These are phyloP conservation scores for Geotrichum ghanense DNA, from an alignment of 805 yeast genomes.

Conservation along the genomic window DNA sequence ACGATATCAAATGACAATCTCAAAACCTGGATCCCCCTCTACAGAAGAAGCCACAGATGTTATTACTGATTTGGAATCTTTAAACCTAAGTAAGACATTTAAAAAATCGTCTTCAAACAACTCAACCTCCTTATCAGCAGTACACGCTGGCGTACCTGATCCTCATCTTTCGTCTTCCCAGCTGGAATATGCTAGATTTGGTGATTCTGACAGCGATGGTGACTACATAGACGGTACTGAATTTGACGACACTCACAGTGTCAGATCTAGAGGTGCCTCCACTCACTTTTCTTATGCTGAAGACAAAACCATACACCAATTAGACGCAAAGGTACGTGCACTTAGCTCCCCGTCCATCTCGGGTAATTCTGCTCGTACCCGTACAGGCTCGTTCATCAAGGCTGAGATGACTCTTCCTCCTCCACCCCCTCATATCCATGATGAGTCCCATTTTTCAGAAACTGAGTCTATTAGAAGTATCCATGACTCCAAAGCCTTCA, in stretches of 20 bases:
- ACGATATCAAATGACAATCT: background rate
- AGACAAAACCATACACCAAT: slow-evolving; percentile 50
- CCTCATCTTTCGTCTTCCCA: background rate
- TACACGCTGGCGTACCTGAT: background rate
- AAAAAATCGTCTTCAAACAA: background rate
- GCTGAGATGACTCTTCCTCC: slow-evolving; percentile 12
- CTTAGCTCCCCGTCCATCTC: slow-evolving; percentile 7
- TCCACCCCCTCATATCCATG: slow-evolving; percentile 8
- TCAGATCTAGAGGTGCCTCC: slow-evolving; percentile 8
- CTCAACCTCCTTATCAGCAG: background rate
- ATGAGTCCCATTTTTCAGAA: background rate
- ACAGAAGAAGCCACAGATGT: background rate
- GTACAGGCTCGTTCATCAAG: slow-evolving; percentile 5
- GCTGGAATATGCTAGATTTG: background rate
- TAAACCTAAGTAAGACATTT: background rate
- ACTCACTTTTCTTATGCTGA: slow-evolving; percentile 49
- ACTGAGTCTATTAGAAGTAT: background rate
- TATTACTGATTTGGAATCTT: background rate
- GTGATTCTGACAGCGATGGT: background rate
- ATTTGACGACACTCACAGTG: slow-evolving; percentile 3
- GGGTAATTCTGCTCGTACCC: background rate
- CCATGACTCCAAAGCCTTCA: too few relatives aligned
- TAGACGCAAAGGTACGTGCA: slow-evolving; percentile 56
- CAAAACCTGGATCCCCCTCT: background rate
- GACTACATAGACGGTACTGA: slow-evolving; percentile 7